Conservation (phyloP, 768 basidiomycete genomes). For the Mrakia hoshinonis region DNA sequence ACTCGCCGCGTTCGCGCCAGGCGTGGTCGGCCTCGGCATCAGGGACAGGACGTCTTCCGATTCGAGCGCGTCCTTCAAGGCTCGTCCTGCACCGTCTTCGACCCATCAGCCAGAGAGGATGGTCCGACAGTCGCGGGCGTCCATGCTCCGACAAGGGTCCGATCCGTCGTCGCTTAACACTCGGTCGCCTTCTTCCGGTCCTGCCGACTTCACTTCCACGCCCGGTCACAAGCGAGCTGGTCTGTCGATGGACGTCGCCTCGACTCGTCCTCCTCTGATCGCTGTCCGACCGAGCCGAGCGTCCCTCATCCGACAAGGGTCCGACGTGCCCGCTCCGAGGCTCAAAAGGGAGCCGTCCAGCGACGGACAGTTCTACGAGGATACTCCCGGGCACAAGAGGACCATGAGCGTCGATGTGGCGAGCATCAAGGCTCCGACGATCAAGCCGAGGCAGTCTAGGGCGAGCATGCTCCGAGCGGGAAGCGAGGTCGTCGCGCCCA, state of each 20-base stretch:
- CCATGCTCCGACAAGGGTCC: neutral
- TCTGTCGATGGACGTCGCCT: neutral
- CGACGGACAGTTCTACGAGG: neutral
- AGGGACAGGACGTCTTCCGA: neutral
- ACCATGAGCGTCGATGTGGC: neutral
- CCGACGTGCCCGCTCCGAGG: neutral
- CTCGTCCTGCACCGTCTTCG: neutral
- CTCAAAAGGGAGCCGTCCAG: neutral
- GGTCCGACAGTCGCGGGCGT: neutral
- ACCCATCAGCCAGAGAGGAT: neutral
- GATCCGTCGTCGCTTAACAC: neutral
- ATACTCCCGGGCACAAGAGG: neutral
- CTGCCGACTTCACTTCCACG: neutral
- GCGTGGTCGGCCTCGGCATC: neutral
- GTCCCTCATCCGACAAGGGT: constrained; percentile 4
- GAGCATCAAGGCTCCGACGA: neutral
- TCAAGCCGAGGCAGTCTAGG: neutral
- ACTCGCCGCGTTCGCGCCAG: neutral
- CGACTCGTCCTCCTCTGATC: neutral
- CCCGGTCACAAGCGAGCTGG: constrained; percentile 3
- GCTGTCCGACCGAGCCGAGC: neutral
- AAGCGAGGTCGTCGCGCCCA: neutral
- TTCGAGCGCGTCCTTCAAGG: neutral
- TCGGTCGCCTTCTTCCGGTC: neutral
- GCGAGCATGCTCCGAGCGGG: neutral